Evolutionary conservation across 352 stramenopile genomes (phyloP).

Genomic region (Pythium guiyangense): DNA sequence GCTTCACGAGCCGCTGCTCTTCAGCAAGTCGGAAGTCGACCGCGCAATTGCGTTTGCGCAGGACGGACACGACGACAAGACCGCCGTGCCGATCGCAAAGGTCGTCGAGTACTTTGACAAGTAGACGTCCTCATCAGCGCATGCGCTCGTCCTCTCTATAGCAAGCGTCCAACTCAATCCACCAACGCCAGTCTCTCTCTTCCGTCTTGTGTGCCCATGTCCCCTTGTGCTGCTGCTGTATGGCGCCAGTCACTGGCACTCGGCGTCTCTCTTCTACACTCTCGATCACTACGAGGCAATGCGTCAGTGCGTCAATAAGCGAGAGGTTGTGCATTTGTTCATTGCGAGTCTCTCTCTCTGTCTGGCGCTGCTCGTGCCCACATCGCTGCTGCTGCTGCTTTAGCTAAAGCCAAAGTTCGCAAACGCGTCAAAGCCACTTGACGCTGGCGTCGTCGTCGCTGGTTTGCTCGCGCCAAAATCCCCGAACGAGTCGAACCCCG

Average conservation of each 20-base stretch:
- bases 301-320: no score
- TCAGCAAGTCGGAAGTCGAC: slow-evolving; percentile 69
- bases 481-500: slow-evolving; percentile 13
- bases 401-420: slow-evolving; percentile 19
- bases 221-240: no score
- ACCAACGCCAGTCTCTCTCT: background rate
- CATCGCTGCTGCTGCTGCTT: background rate
- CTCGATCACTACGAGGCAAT: no score
- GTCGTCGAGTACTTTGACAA: slow-evolving; percentile 13
- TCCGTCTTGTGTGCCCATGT: background rate
- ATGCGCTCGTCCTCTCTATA: no score
- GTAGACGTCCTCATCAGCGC: background rate
- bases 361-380: no score
- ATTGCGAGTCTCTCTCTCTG: background rate
- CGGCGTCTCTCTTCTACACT: background rate
- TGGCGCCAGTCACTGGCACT: background rate
- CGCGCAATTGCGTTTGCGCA: slow-evolving; percentile 49
- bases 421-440: slow-evolving; percentile 15
- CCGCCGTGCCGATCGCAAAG: slow-evolving; percentile 8
- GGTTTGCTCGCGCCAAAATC: slow-evolving; percentile 17
- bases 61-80: slow-evolving; percentile 52
- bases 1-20: slow-evolving; percentile 73
- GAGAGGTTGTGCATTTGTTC: no score
- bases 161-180: no score
- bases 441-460: background rate